phyloP scores from a whole-genome alignment of 768 basidiomycete species.

The Boletus rubescentipes region DNA sequence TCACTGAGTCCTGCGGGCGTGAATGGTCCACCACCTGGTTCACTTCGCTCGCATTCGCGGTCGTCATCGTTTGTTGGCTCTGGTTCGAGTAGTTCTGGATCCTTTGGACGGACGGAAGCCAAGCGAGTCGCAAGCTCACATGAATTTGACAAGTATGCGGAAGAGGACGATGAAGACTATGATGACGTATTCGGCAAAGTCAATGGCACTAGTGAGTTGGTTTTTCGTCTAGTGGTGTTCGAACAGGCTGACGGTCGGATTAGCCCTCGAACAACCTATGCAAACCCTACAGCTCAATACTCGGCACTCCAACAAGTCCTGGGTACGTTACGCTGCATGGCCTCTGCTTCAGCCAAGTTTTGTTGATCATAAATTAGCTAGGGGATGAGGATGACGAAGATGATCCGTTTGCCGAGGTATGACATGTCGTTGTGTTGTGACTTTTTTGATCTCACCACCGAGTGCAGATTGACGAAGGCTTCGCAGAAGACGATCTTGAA shows the following conservation, averaged over 20 bases:
- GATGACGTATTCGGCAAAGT: constrained; percentile 91
- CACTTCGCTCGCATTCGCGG: constrained; percentile 49
- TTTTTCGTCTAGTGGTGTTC: constrained; percentile 1
- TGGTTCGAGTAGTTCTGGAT: constrained; percentile 42
- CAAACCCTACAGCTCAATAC: constrained; percentile 85
- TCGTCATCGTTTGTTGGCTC: constrained; percentile 56
- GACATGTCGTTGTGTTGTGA: neutral
- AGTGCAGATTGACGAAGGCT: constrained; percentile 84
- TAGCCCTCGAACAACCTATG: constrained; percentile 54
- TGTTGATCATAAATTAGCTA: constrained; percentile 40
- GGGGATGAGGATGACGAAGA: constrained; percentile 88
- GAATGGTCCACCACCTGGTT: constrained; percentile 27
- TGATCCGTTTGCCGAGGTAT: constrained; percentile 94
- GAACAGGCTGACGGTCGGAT: constrained; percentile 26
- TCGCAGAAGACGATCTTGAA: constrained; percentile 88
- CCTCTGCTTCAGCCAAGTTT: neutral
- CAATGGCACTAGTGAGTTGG: constrained; percentile 60
- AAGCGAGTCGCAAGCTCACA: constrained; percentile 50
- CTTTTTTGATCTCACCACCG: constrained; percentile 3
- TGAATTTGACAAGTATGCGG: constrained; percentile 84
- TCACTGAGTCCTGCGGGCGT: constrained; percentile 45
- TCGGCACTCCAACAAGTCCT: constrained; percentile 84
- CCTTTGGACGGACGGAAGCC: constrained; percentile 68
- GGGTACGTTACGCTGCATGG: constrained; percentile 49
- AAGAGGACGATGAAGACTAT: constrained; percentile 90